Conservation (phyloP, 352 stramenopile species). For the Pythium utonaiense region DNA sequence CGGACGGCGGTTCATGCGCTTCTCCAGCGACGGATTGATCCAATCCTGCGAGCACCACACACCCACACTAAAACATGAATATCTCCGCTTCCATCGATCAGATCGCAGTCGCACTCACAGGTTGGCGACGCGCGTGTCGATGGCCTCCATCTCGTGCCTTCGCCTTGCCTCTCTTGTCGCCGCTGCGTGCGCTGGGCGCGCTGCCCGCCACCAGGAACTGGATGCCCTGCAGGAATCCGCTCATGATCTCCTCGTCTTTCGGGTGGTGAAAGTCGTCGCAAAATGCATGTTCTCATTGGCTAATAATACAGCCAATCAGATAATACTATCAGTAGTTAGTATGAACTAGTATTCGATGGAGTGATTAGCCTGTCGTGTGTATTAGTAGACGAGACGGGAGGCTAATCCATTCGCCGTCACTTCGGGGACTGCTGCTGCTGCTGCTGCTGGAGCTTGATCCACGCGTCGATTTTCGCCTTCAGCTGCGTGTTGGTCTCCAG, state of each 20-base stretch:
- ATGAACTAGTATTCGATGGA: neutral
- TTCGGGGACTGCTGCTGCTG: constrained; percentile 15
- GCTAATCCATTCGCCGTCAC: neutral
- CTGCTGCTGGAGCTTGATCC: constrained; percentile 28
- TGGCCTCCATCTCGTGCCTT: constrained; percentile 8
- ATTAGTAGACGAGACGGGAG: neutral
- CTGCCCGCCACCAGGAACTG: constrained; percentile 50
- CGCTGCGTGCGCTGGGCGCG: constrained; percentile 16
- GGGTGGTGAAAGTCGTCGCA: neutral
- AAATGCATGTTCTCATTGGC: neutral
- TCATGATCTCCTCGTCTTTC: constrained; percentile 11
- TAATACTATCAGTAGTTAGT: neutral
- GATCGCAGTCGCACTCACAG: constrained; percentile 14
- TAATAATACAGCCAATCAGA: neutral
- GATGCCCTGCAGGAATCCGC: constrained; percentile 56
- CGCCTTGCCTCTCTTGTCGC: constrained; percentile 22
- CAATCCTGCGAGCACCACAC: constrained; percentile 26
- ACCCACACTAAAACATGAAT: neutral
- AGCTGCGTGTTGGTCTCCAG: constrained; percentile 57
- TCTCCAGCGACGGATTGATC: constrained; percentile 39
- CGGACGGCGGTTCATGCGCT: constrained; percentile 24
- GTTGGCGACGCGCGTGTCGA: constrained; percentile 17
- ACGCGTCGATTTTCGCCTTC: constrained; percentile 66
- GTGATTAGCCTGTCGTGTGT: neutral
- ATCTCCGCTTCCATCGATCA: neutral